Evolutionary conservation across 305 asterid species (phyloP), one percentile per base, ranked within the genome.

Genomic region (Solanum hybrid): DNA sequence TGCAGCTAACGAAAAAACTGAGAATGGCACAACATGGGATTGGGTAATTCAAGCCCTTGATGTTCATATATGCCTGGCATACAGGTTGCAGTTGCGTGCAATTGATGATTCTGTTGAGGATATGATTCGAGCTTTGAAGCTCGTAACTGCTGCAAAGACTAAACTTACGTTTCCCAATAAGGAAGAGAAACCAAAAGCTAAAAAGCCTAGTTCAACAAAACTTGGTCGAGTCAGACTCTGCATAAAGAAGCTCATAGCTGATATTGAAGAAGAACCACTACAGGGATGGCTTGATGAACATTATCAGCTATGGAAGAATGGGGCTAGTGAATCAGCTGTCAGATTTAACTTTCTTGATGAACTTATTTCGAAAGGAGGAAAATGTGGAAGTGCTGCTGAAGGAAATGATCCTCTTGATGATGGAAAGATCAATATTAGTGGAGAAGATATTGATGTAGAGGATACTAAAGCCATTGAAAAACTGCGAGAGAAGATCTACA

Each of bases 281-380:
- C 99, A 98, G 92, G 99, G 99, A 90, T 98, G 99, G 99, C 99
- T 98, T 90, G 99, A 98, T 92, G 99, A 97, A 93, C 99, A 96
- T 92, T 94, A 92, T 94, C 96, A 92, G 64, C 95, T 98, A 92
- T 88, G 97, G 95, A 97, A 91, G 93, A 98, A 96, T 26, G 99
- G 96, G 92, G 99, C 99, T 85, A 92, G 95, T 93, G 99, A 97
- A 93, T 93, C 94, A 90, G 98, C 99, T 89, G 98, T 97, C 89
- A 93, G 99, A 95, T 92, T 97, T 88, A 93, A 88, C 91, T 98
- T 97, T 92, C 99, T 98, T 91, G 99, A 98, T 91, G 98, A 97
- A 89, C 92, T 95, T 90, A 92, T 94, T 90, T 92, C 93, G 37
- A 93, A 89, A 91, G 94, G 93, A 79, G 90, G 91, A 79, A 95